These are phyloP conservation scores for Clavispora santaluciae DNA, from an alignment of 805 yeast species.

Conservation along the genomic window DNA sequence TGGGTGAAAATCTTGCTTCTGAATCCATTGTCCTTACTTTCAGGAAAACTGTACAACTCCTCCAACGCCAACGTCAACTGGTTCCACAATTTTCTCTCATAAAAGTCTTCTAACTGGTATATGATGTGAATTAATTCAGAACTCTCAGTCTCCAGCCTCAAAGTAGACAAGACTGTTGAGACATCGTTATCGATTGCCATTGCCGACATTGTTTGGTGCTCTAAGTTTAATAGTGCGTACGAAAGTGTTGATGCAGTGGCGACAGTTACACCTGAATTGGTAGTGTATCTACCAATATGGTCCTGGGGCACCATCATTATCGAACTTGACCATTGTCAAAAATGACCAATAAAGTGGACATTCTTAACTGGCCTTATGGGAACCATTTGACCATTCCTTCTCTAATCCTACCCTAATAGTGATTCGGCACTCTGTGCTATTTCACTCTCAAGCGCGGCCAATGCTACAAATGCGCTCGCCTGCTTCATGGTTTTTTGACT, in stretches of 20 bases:
- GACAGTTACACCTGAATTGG: not conserved
- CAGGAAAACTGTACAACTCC: constrained; percentile 54
- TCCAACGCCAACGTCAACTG: constrained; percentile 73
- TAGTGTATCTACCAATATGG: not conserved
- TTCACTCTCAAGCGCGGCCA: too few relatives aligned
- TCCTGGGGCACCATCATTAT: too few relatives aligned
- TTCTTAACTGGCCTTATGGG: too few relatives aligned
- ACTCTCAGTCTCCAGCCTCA: constrained; percentile 60
- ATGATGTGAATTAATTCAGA: constrained; percentile 57
- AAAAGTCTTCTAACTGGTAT: constrained; percentile 72
- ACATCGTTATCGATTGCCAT: constrained; percentile 40
- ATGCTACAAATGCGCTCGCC: too few relatives aligned
- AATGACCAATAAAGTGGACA: too few relatives aligned
- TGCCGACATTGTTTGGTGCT: constrained; percentile 15
- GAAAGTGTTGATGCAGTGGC: not conserved
- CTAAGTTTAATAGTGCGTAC: not conserved
- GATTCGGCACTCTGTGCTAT: too few relatives aligned
- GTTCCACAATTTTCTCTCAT: constrained; percentile 92
- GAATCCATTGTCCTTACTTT: constrained; percentile 39
- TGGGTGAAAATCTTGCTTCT: constrained; percentile 65
- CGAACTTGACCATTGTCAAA: too few relatives aligned
- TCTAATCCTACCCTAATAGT: too few relatives aligned
- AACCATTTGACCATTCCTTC: too few relatives aligned
- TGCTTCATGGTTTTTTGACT: too few relatives aligned
- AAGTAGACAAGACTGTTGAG: constrained; percentile 47